Base-by-base conservation (phyloP, 1,284 basidiomycete species). In the Spongispora temasekensis region DNA sequence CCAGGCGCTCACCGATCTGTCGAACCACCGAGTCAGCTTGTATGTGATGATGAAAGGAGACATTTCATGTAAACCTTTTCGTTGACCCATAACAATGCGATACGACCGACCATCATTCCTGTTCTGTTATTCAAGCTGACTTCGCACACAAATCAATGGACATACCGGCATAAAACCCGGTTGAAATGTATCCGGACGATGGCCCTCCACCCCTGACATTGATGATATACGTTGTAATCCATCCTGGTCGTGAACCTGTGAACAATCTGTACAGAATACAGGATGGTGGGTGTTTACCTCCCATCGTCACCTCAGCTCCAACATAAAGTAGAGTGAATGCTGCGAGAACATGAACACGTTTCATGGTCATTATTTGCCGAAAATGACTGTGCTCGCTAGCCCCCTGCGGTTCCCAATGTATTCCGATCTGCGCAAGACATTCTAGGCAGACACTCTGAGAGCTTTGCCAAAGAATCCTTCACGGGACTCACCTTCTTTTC, bases 221-320 rank as follows among this genome's bases (percentile, higher is more conserved):
- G 19, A 78, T 75, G 32, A 82, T 70, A 60, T 77, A 83, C 12
- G 81, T 82, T 27, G 81, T 81, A 51, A 79, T 82, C 82, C 82
- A 82, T 3, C 80, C 80, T 61, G 30, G 44, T 3, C 25, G 19
- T 25, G 28, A 48, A n/a, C 46, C 42, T 12, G 19, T 53, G 58
- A 65, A 53, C 55, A 53, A 5, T 5, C 5, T 31, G 7, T 23
- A 35, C 10, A 17, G 10, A 30, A 32, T 34, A 12, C 21, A 44
- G n/a, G 15, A 48, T 34, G 28, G 8, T 3, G 25, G 7, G n/a
- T 13, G 2, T 55, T 37, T 63, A 79, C 79, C 80, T 61, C 81
- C 81, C 21, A 85, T 75, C 4, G 83, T 82, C 5, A 86, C 84
- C 64, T 86, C 84, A 3, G 79, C 75, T 10, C 86, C 85, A 46